Evolutionary conservation across 805 yeast genomes (phyloP).

Genomic region (Suhomyces vadensis): DNA sequence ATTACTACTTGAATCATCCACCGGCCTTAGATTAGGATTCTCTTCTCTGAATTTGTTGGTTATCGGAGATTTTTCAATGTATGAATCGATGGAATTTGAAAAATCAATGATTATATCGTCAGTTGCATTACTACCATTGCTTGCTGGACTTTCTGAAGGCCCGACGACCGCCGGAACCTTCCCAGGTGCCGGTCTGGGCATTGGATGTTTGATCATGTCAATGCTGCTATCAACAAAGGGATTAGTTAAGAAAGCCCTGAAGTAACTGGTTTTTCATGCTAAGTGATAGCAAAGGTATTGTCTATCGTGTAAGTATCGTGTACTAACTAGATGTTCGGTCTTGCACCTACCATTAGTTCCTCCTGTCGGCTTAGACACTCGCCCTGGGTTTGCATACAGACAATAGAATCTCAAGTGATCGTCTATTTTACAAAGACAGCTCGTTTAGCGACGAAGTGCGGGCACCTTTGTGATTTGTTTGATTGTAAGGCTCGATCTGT

Average conservation of each 20-base stretch:
- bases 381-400: slow-evolving; percentile 3
- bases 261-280: too few relatives aligned
- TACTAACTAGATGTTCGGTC: not conserved
- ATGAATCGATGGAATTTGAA: slow-evolving; percentile 16
- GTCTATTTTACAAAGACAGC: not conserved
- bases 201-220: slow-evolving; percentile 5
- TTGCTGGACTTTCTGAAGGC: not conserved
- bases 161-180: not conserved
- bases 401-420: not conserved
- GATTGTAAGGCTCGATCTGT: not conserved
- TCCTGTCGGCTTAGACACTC: not conserved
- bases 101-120: not conserved
- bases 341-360: not conserved
- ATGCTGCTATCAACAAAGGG: too few relatives aligned
- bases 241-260: too few relatives aligned
- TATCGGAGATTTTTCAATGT: slow-evolving; percentile 24
- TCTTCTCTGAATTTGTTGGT: slow-evolving; percentile 22
- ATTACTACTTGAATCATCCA: slow-evolving; percentile 7
- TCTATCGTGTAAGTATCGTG: not conserved
- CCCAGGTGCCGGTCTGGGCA: slow-evolving; percentile 1
- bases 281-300: too few relatives aligned
- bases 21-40: slow-evolving; percentile 29
- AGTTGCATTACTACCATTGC: not conserved
- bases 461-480: not conserved
- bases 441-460: slow-evolving; percentile 1